Base-by-base conservation (phyloP, 495 filamentous ascomycete genomes). In the Aspergillus diversus region DNA sequence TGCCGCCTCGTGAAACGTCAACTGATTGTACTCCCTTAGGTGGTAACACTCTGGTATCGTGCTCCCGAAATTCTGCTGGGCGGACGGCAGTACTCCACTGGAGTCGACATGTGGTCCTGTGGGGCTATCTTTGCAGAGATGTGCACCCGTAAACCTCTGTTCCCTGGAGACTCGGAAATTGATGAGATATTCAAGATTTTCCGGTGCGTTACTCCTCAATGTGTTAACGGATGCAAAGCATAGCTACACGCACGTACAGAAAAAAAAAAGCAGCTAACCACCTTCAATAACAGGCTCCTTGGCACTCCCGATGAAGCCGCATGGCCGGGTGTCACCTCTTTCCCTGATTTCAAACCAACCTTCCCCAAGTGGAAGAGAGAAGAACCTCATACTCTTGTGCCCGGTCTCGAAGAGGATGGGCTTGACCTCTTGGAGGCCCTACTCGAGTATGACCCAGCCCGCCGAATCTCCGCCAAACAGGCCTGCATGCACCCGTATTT, bases 161-260 rank as follows among this genome's bases (percentile, higher is more conserved):
- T 99, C 83, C 95, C 95, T 32, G 95, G 95, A 42, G 96, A 99
- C 74, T 97, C 93, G 3, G 95, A 99, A 74, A 98, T 99, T 77
- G 95, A 99, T 69, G 96, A 99, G 80, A 98, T 99, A 69, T 98
- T 98, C 83, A 98, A 97, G 79, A 99, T 98, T 68, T 99, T 99
- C 87, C 85, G 89, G 92, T 95, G 79, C 67, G 86, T 61, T 31
- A 31, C 51, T 16, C 33, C 39, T 7, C 12, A 27, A 27, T 27
- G 21, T 27, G 21, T 27, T 2, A 1, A 27, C 21, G 2, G 5
- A 6, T 12, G 4, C 1, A 34, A 11, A 6, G 13, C 49, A 31
- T 13, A 17, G 21, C 32, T 17, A 21, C 48, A 48, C 5, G 33
- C 11, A 11, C 8, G 39, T 13, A 15, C 27, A 46, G 34, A 31